Percentiles rank a stretch among this genome's conserved stretches.
Conservation (phyloP, 352 stramenopile genomes). For the Phytophthora pinifolia region DNA sequence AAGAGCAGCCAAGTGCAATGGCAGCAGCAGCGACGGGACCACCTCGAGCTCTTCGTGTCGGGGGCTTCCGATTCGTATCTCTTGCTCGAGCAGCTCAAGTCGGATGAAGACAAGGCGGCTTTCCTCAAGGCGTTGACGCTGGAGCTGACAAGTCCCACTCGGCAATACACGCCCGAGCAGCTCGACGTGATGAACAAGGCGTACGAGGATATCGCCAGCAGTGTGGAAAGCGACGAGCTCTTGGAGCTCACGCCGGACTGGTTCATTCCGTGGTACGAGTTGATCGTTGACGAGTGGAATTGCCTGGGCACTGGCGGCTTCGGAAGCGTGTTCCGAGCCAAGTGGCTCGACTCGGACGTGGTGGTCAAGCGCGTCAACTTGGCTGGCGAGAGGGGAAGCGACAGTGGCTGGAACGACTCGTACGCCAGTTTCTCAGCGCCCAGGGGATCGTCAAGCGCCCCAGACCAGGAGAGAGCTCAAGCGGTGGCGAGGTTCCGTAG, state of each 20-base stretch:
- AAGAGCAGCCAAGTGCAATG: not conserved
- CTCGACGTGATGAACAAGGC: conserved; percentile 4
- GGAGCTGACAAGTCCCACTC: not conserved
- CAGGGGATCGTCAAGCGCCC: too few species aligned
- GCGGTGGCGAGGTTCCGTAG: conserved; percentile 4
- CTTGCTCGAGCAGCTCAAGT: conserved; percentile 1
- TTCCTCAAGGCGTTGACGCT: not conserved
- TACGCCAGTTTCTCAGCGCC: too few species aligned
- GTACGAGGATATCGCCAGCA: conserved; percentile 5
- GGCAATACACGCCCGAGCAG: not conserved
- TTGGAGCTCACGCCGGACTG: not conserved
- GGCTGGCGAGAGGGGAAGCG: not conserved
- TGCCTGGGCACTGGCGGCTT: conserved; percentile 2
- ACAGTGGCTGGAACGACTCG: too few species aligned
- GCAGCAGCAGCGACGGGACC: not conserved
- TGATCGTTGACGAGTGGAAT: conserved; percentile 9
- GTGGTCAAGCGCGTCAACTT: conserved; percentile 1
- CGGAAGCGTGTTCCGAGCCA: conserved; percentile 11
- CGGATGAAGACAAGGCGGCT: conserved; percentile 4
- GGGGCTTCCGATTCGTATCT: conserved; percentile 8
- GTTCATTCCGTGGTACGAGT: conserved; percentile 20
- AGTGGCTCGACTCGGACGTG: conserved; percentile 11
- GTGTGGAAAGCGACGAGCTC: not conserved
- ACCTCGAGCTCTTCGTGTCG: conserved; percentile 9
- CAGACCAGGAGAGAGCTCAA: not conserved